These are phyloP conservation scores for Talaromyces sp. DNA, from an alignment of 2,329 filamentous ascomycete species.

Conservation along the genomic window DNA sequence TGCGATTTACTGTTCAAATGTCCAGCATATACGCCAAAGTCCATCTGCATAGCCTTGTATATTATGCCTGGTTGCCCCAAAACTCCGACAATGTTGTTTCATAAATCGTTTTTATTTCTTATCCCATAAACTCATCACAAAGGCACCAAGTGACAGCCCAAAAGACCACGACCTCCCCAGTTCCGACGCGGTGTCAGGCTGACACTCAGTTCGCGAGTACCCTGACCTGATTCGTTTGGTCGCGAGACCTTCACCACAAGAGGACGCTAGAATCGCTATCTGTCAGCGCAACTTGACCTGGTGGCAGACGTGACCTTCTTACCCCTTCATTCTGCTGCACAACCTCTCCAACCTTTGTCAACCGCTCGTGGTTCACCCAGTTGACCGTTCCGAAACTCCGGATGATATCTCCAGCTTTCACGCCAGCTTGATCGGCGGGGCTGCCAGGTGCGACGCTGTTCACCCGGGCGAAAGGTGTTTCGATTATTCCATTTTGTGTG, in stretches of 20 bases:
- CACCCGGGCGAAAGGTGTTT: constrained; percentile 79
- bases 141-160: constrained; percentile 88
- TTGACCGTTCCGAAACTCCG: constrained; percentile 82
- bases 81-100: not conserved
- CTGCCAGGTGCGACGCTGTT: constrained; percentile 75
- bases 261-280: constrained; percentile 52
- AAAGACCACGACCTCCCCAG: constrained; percentile 85
- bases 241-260: constrained; percentile 67
- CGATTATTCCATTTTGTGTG: constrained; percentile 37
- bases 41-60: not conserved
- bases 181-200: constrained; percentile 71
- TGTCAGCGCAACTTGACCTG: constrained; percentile 3
- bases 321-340: constrained; percentile 89
- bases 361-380: constrained; percentile 76
- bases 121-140: constrained; percentile 50
- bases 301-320: constrained; percentile 42
- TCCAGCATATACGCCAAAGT: not conserved
- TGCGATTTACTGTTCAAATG: not conserved
- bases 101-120: not conserved
- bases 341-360: constrained; percentile 81
- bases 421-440: constrained; percentile 77
- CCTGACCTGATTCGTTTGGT: constrained; percentile 42
- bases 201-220: constrained; percentile 59
- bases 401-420: constrained; percentile 77
- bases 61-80: not conserved